Conservation (phyloP, 192 early-diverging fungal genomes). For the Piromyces finnis region DNA sequence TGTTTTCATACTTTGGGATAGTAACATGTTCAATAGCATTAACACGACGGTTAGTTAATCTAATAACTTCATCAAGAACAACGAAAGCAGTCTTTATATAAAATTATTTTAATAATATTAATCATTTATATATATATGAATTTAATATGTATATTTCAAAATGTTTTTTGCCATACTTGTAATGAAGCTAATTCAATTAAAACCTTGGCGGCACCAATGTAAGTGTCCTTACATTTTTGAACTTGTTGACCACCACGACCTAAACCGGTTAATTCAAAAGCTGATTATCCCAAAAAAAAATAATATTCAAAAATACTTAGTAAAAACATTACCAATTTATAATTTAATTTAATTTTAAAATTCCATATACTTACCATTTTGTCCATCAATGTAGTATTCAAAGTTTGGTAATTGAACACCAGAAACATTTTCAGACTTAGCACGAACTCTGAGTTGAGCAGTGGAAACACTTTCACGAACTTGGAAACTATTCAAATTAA, state of each 20-base stretch:
- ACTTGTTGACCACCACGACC: conserved; percentile 96
- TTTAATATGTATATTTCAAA: too few relatives aligned
- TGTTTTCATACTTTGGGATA: conserved; percentile 96
- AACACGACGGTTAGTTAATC: conserved; percentile 94
- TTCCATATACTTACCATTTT: conserved; percentile 43
- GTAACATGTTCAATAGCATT: conserved; percentile 99
- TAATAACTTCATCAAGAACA: conserved; percentile 98
- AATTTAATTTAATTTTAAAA: too few relatives aligned
- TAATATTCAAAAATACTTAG: neutral
- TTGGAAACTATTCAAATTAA: conserved; percentile 48
- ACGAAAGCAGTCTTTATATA: conserved; percentile 77
- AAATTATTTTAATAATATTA: too few relatives aligned
- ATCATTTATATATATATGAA: too few relatives aligned
- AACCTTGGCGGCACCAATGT: conserved; percentile 85
- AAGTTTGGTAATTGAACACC: conserved; percentile 89
- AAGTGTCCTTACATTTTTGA: conserved; percentile 83
- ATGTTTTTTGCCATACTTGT: conserved; percentile 43
- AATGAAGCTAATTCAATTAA: conserved; percentile 93
- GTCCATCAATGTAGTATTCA: conserved; percentile 69
- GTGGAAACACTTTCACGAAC: conserved; percentile 85
- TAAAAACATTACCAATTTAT: conserved; percentile 3
- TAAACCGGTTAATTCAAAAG: conserved; percentile 93
- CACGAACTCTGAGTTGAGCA: conserved; percentile 77
- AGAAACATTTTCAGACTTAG: conserved; percentile 93
- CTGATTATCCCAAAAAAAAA: conserved; percentile 15